Conservation (phyloP, 495 filamentous ascomycete species). For the Staphylotrichum tortipilum region DNA sequence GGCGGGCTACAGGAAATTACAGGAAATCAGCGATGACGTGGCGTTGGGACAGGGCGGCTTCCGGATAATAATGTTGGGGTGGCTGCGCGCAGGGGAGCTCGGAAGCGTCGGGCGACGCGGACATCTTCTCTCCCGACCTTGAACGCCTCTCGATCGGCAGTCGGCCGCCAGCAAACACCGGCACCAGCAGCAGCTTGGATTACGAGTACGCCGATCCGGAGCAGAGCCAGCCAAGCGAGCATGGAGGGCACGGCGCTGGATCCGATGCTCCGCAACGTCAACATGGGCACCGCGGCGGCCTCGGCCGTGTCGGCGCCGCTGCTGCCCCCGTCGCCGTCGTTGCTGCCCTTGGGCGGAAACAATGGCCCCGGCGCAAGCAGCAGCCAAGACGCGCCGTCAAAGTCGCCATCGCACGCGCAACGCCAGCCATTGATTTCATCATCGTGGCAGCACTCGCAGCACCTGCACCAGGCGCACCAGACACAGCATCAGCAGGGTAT, state of each 20-base stretch:
- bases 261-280: conserved; percentile 6
- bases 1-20: too few relatives aligned
- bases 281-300: background rate
- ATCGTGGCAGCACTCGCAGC: too few relatives aligned
- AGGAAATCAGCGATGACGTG: too few relatives aligned
- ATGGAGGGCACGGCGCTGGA: conserved; percentile 3
- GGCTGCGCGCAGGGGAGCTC: too few relatives aligned
- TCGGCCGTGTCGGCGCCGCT: background rate
- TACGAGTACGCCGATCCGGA: too few relatives aligned
- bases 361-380: too few relatives aligned
- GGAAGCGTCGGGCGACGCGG: background rate
- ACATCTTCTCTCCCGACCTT: conserved; percentile 2
- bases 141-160: conserved; percentile 12
- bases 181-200: too few relatives aligned
- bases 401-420: background rate
- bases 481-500: background rate
- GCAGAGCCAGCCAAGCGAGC: too few relatives aligned
- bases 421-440: too few relatives aligned
- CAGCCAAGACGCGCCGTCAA: background rate
- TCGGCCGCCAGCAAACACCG: conserved; percentile 14
- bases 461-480: conserved; percentile 1
- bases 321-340: background rate
- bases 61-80: too few relatives aligned
- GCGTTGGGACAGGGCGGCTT: too few relatives aligned
- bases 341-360: background rate